phyloP scores from a whole-genome alignment of 495 filamentous ascomycete species.

The Aspergillus asperescens region DNA sequence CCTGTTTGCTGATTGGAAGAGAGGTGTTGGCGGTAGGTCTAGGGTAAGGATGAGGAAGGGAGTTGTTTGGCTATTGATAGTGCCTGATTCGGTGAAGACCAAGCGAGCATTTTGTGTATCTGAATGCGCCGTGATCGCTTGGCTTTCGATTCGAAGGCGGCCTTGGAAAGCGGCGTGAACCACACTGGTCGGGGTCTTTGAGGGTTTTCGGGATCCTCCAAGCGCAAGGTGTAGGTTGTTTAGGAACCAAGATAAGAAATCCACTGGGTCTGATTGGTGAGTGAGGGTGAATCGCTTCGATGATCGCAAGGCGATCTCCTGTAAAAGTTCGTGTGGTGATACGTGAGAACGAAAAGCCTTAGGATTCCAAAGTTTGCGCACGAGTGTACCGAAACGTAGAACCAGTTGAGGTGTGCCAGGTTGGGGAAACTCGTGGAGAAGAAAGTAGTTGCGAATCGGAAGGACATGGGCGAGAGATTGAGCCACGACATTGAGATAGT shows the following conservation, averaged over 20 bases:
- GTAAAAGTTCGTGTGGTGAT: constrained; percentile 92
- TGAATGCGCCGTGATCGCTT: constrained; percentile 88
- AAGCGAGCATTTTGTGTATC: constrained; percentile 77
- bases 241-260: constrained; percentile 95
- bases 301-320: constrained; percentile 85
- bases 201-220: constrained; percentile 83
- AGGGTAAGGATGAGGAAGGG: constrained; percentile 88
- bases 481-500: constrained; percentile 96
- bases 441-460: constrained; percentile 87
- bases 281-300: constrained; percentile 91
- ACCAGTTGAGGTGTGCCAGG: constrained; percentile 52
- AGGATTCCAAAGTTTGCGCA: constrained; percentile 98
- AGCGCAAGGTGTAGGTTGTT: constrained; percentile 90
- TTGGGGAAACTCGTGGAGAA: constrained; percentile 61
- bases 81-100: constrained; percentile 86
- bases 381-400: constrained; percentile 80
- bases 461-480: constrained; percentile 87
- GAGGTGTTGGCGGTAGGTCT: constrained; percentile 83
- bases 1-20: constrained; percentile 91
- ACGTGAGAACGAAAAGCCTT: constrained; percentile 96
- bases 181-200: constrained; percentile 57
- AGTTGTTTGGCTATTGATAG: constrained; percentile 66
- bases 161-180: constrained; percentile 93
- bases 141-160: constrained; percentile 82
- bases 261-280: constrained; percentile 87